phyloP scores from a whole-genome alignment of 257 asterid genomes.

The Solanum lycopersicoides region DNA sequence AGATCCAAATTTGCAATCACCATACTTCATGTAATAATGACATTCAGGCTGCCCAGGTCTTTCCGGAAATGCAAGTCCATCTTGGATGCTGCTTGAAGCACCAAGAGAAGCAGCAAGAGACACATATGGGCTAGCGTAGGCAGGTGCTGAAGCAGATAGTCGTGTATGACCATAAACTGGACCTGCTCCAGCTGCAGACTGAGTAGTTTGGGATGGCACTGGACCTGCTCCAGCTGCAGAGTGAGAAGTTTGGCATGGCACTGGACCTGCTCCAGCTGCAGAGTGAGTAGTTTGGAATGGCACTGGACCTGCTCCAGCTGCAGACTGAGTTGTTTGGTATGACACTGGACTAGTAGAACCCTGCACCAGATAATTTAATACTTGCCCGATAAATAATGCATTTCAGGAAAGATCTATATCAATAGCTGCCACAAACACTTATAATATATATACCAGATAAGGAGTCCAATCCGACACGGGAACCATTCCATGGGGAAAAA shows the following conservation, averaged over 20 bases:
- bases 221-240: conserved; percentile 8
- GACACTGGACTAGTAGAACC: conserved; percentile 34
- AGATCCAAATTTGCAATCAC: conserved; percentile 56
- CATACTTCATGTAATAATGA: conserved; percentile 56
- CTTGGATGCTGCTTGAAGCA: conserved; percentile 37
- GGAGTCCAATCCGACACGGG: conserved; percentile 68
- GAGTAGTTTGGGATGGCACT: conserved; percentile 31
- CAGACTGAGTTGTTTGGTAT: no score
- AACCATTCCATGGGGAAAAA: conserved; percentile 18
- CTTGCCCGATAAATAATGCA: neutral
- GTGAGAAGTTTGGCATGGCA: neutral
- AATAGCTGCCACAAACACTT: neutral
- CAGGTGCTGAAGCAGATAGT: conserved; percentile 54
- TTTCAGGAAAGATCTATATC: neutral
- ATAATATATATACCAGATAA: conserved; percentile 30
- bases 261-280: conserved; percentile 29
- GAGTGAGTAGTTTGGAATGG: conserved; percentile 2
- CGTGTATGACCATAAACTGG: conserved; percentile 42
- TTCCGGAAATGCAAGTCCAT: conserved; percentile 43
- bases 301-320: conserved; percentile 8
- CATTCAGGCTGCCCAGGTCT: conserved; percentile 77
- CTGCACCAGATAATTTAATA: conserved; percentile 15
- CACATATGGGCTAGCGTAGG: conserved; percentile 41
- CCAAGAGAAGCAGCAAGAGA: conserved; percentile 35
- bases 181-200: conserved; percentile 35